Base-by-base conservation (phyloP, 2,329 filamentous ascomycete species). In the Gnomoniopsis sp. region DNA sequence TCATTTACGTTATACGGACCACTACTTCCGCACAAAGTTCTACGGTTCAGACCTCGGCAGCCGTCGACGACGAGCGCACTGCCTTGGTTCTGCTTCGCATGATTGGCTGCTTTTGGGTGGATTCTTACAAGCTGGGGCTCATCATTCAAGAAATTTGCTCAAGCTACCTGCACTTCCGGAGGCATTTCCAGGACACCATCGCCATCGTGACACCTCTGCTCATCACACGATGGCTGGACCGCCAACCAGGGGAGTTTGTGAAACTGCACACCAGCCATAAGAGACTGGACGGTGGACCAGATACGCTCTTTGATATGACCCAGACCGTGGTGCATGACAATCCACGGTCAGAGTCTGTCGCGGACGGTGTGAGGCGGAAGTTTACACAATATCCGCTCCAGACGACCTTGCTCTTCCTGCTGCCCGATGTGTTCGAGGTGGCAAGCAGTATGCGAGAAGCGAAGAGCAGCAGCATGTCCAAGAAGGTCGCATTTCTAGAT, bases 281-380 rank as follows among this genome's bases (percentile, higher is more conserved):
- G 65, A 80, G 84, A 66, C 77, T 88, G n/a, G 86, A 88, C 64
- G 84, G 81, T 50, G 83, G 83, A 11, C 81, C 84, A 6, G 87
- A 89, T 67, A 88, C 84, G 0, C 75, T 89, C 23, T 88, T 89
- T 67, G 87, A 89, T 65, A 88, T 89, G 83, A 80, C 84, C 6
- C 80, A 85, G 63, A 83, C 83, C 3, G 79, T 86, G 30, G 57
- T 53, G 21, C 59, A 59, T 26, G 59, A 62, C 30, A 62, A 53
- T 43, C 57, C 57, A 47, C 55, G 59, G 49, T 54, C 56, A 33
- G 59, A 62, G 41, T 53, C 59, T 15, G 59, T 62, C 10, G 77
- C 79, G 38, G 86, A 88, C 67, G 83, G 79, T 56, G 78, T 77
- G 41, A 79, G 79, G 62, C 78, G 81, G 50, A 84, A 79, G 63